Evolutionary conservation across 495 filamentous ascomycete species (phyloP).

Genomic region (Annulohypoxylon stygium): DNA sequence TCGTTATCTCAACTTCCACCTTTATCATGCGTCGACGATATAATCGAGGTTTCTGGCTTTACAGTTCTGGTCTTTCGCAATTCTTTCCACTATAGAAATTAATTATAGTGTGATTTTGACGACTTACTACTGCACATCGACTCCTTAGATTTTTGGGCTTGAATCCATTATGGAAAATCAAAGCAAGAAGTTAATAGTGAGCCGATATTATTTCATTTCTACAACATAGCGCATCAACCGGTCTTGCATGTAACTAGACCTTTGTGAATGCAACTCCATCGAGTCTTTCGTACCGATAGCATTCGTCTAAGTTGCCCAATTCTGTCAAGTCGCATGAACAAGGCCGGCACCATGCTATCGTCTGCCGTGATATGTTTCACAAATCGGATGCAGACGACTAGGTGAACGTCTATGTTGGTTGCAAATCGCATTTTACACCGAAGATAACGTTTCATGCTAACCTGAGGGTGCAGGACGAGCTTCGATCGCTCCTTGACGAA

Average conservation of each 20-base stretch:
- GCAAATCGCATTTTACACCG: not conserved
- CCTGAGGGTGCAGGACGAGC: constrained; percentile 40
- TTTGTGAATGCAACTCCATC: not conserved
- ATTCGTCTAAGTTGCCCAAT: not conserved
- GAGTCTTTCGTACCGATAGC: no score
- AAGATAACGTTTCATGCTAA: constrained; percentile 1
- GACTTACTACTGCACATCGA: no score
- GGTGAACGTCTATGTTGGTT: not conserved
- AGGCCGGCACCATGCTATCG: not conserved
- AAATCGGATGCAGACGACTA: no score
- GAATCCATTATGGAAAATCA: constrained; percentile 38
- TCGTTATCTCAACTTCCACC: not conserved
- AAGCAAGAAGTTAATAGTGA: constrained; percentile 39
- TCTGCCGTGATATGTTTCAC: not conserved
- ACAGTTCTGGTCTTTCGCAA: constrained; percentile 33
- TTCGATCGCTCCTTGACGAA: constrained; percentile 57
- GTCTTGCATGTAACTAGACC: not conserved
- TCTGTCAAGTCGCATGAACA: not conserved
- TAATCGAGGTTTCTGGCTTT: constrained; percentile 19
- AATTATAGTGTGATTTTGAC: not conserved
- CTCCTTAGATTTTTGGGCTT: not conserved
- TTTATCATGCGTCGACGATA: constrained; percentile 37
- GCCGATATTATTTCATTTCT: constrained; percentile 2
- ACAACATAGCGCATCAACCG: not conserved
- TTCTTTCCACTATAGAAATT: constrained; percentile 23